These are phyloP conservation scores for Lizonia empirigonia DNA, from an alignment of 2,329 filamentous ascomycete genomes.

Conservation along the genomic window DNA sequence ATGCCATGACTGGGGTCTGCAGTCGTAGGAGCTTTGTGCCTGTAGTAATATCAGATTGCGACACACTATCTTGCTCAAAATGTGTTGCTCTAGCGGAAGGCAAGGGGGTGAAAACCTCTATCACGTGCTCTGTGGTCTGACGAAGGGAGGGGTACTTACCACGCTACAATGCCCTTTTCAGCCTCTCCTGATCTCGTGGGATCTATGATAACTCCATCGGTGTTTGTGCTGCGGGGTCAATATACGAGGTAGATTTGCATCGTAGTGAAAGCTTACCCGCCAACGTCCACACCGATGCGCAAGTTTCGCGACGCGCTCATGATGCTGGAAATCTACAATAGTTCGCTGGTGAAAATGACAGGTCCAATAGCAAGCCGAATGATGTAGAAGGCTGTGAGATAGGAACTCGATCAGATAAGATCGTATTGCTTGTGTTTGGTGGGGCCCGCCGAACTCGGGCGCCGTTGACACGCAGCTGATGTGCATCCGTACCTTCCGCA, in stretches of 20 bases:
- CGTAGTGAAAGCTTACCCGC: conserved; percentile 39
- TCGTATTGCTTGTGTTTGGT: conserved; percentile 1
- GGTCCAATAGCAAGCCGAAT: conserved; percentile 4
- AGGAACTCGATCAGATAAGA: conserved; percentile 14
- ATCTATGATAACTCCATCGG: conserved; percentile 46
- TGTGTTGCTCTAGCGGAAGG: neutral
- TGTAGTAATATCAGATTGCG: conserved; percentile 10
- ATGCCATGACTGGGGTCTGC: conserved; percentile 47
- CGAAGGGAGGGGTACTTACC: conserved; percentile 26
- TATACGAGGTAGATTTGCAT: conserved; percentile 1
- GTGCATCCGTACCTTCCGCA: neutral
- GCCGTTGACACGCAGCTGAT: neutral
- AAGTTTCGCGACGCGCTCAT: conserved; percentile 32
- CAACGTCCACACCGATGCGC: conserved; percentile 54
- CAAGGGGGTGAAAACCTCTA: neutral
- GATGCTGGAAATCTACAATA: neutral
- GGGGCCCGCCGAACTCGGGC: conserved; percentile 7
- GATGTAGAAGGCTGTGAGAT: neutral
- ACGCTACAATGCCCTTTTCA: conserved; percentile 42
- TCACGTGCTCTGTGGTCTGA: conserved; percentile 9
- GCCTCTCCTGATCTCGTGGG: conserved; percentile 33
- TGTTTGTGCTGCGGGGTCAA: conserved; percentile 38
- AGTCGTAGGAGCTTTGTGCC: conserved; percentile 49
- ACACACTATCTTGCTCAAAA: neutral
- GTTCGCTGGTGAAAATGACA: neutral